Percentiles rank a stretch among this genome's conserved stretches.
phyloP scores from a whole-genome alignment of 139 green algal genomes.

The Chlamydomonas schloesseri region DNA sequence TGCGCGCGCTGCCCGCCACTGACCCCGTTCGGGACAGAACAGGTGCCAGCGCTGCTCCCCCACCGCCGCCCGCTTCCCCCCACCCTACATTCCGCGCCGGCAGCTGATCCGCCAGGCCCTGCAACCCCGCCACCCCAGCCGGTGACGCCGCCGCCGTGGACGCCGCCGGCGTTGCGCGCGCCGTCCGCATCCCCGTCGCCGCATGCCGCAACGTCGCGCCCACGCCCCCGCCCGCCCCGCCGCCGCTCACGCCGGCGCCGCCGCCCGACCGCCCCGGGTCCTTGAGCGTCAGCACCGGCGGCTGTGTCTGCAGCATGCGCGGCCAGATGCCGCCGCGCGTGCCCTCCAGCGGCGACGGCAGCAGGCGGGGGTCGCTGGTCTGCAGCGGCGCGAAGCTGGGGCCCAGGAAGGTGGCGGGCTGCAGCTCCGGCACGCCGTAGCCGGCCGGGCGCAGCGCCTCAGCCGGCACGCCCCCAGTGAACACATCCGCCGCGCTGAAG shows the following conservation, averaged over 20 bases:
- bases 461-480: conserved; percentile 4
- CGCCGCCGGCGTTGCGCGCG: too few relatives aligned
- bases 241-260: too few relatives aligned
- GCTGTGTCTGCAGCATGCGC: conserved; percentile 23
- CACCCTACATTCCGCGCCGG: neutral
- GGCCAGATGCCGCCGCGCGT: conserved; percentile 28
- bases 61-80: neutral
- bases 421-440: conserved; percentile 31
- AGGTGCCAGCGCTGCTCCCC: neutral
- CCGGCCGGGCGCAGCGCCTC: conserved; percentile 27
- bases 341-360: conserved; percentile 14
- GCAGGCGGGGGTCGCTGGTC: conserved; percentile 15
- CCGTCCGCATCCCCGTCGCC: neutral
- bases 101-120: neutral
- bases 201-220: neutral
- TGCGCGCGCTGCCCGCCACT: neutral
- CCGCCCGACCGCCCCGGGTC: neutral
- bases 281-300: neutral
- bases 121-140: too few relatives aligned
- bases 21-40: conserved; percentile 5
- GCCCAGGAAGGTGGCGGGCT: conserved; percentile 34
- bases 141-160: neutral
- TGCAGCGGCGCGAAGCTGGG: conserved; percentile 4
- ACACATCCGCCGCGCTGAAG: conserved; percentile 7
- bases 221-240: neutral